Base-by-base conservation (phyloP, 2,329 filamentous ascomycete species). In the Neurospora sp. region DNA sequence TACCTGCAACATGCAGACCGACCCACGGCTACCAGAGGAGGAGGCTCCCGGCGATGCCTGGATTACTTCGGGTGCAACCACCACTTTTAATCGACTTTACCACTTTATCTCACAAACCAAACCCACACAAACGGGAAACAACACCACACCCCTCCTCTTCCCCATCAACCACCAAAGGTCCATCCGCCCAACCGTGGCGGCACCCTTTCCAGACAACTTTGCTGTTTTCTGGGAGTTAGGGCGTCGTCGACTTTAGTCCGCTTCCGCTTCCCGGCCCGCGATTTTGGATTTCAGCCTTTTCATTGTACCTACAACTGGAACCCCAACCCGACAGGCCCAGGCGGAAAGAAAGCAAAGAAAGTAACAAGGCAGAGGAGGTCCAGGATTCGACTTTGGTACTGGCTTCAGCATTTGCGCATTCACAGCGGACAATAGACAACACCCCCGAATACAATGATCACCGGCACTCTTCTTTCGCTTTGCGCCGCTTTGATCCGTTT, bases 401-500 rank as follows among this genome's bases (percentile, higher is more conserved):
- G 38, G 67, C 36, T 23, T 17, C 38, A 68, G 28, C 38, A 39
- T 19, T 68, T 38, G 67, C 38, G 40, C 28, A 67, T 38, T 69
- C 69, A 66, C 74, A 72, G 73, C 71, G 67, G 72, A 75, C 75
- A 73, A 79, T 76, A 76, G 81, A 80, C 78, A 78, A 75, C 78
- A 78, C 75, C 77, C 76, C 78, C 79, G 76, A 82, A 82, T 79
- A 87, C 85, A 79, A 87, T 87, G 85, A 86, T 82, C 83, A 83
- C 80, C 83, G 80, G 81, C 80, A 82, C 81, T 80, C 79, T 78
- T 76, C 80, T 80, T 79, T 82, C 81, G 79, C 81, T 80, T 79
- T 82, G 82, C 84, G 81, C 81, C 81, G 84, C 81, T 79, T 81
- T 83, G 81, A 84, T 85, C 81, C 82, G 82, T 81, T 84, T 83